Conservation (phyloP, 768 basidiomycete species). For the Kwoniella bestiolae region DNA sequence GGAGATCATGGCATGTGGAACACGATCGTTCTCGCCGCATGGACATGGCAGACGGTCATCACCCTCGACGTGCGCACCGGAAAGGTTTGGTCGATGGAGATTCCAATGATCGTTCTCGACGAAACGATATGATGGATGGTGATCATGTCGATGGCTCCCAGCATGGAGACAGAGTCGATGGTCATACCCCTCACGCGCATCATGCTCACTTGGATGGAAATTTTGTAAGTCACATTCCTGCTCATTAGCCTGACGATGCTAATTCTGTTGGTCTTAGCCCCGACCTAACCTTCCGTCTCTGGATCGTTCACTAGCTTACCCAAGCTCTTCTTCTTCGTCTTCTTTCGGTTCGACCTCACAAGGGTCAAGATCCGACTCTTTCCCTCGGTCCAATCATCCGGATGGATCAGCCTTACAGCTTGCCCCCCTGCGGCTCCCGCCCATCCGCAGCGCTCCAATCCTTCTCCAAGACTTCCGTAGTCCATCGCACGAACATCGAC, state of each 20-base stretch:
- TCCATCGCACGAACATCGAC: not conserved
- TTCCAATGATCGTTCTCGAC: not conserved
- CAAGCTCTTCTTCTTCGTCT: not conserved
- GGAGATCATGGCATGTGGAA: slow-evolving; percentile 27
- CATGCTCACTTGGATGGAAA: not conserved
- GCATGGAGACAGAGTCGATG: not conserved
- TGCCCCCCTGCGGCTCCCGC: slow-evolving; percentile 22
- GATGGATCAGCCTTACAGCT: slow-evolving; percentile 10
- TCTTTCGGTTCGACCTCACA: not conserved
- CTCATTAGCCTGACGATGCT: not conserved
- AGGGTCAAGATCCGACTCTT: not conserved
- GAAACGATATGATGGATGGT: not conserved
- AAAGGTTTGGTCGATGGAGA: not conserved
- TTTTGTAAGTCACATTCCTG: not conserved
- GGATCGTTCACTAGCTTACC: not conserved
- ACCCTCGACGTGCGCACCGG: not conserved
- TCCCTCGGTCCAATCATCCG: not conserved
- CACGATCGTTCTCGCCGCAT: not conserved
- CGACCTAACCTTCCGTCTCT: slow-evolving; percentile 1
- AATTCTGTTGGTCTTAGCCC: not conserved
- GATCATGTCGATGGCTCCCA: not conserved
- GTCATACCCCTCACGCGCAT: not conserved
- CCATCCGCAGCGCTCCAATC: slow-evolving; percentile 15
- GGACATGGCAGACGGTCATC: slow-evolving; percentile 7
- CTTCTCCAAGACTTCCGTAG: not conserved